These are phyloP conservation scores for Vachellia pachyceras DNA, from an alignment of 306 rosid species.

Conservation along the genomic window DNA sequence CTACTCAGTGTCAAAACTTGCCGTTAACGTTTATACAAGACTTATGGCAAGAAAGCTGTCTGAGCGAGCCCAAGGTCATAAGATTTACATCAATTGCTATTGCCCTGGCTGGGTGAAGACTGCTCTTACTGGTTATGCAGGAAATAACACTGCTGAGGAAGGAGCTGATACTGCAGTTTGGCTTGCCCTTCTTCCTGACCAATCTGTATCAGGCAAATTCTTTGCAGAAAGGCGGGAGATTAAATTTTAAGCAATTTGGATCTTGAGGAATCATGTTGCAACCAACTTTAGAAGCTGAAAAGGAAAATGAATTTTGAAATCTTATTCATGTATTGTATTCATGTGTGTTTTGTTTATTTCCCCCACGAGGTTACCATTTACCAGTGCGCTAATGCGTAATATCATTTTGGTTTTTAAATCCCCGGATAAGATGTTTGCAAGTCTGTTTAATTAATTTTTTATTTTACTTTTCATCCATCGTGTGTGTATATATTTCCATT, in stretches of 20 bases:
- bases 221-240: constrained; percentile 89
- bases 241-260: constrained; percentile 51
- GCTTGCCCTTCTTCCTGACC: constrained; percentile 91
- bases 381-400: neutral
- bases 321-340: neutral
- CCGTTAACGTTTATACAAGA: constrained; percentile 80
- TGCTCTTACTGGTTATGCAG: constrained; percentile 87
- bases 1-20: constrained; percentile 84
- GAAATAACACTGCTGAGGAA: constrained; percentile 73
- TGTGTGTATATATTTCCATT: neutral
- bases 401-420: neutral
- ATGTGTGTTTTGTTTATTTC: neutral
- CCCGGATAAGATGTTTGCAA: neutral
- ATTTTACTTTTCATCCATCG: neutral
- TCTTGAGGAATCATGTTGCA: constrained; percentile 2
- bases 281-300: neutral
- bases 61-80: constrained; percentile 67
- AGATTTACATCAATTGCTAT: constrained; percentile 74
- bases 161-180: constrained; percentile 96
- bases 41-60: constrained; percentile 63
- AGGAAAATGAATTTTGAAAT: constrained; percentile 10
- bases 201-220: constrained; percentile 69
- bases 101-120: constrained; percentile 98
- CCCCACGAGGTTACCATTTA: neutral
- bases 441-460: neutral